Conservation (phyloP, 257 asterid genomes). For the Apocynum venetum region DNA sequence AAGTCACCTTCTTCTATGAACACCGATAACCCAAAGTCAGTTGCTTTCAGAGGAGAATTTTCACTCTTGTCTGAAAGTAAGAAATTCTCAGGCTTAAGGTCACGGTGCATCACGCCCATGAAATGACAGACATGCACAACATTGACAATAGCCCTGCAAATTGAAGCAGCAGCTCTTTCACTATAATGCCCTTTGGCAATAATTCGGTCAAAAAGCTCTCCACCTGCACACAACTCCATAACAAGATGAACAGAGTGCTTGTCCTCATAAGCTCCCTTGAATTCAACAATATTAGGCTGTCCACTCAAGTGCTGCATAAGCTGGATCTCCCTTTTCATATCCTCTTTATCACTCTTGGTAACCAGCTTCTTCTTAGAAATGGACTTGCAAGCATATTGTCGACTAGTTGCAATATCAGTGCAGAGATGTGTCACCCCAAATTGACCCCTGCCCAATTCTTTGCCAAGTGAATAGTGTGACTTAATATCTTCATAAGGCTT, state of each 20-base stretch:
- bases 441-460: conserved; percentile 73
- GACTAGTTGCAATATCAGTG: conserved; percentile 43
- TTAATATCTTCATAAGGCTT: conserved; percentile 58
- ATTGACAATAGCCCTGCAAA: conserved; percentile 61
- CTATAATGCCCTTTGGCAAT: conserved; percentile 68
- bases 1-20: conserved; percentile 67
- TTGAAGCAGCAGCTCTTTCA: conserved; percentile 67
- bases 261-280: conserved; percentile 78
- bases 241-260: conserved; percentile 63
- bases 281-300: conserved; percentile 72
- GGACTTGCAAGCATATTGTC: conserved; percentile 69
- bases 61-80: conserved; percentile 56
- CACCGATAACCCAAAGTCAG: conserved; percentile 76
- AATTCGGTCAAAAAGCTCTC: conserved; percentile 80
- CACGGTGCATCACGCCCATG: conserved; percentile 83
- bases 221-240: conserved; percentile 81
- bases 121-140: conserved; percentile 78
- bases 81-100: conserved; percentile 83
- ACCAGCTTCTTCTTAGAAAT: conserved; percentile 67
- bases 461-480: conserved; percentile 46
- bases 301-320: conserved; percentile 85
- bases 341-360: conserved; percentile 60
- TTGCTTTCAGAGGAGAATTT: conserved; percentile 58
- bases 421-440: conserved; percentile 73
- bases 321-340: conserved; percentile 77